These are phyloP conservation scores for Helotiales sp. DNA, from an alignment of 2,329 filamentous ascomycete species.

Conservation along the genomic window DNA sequence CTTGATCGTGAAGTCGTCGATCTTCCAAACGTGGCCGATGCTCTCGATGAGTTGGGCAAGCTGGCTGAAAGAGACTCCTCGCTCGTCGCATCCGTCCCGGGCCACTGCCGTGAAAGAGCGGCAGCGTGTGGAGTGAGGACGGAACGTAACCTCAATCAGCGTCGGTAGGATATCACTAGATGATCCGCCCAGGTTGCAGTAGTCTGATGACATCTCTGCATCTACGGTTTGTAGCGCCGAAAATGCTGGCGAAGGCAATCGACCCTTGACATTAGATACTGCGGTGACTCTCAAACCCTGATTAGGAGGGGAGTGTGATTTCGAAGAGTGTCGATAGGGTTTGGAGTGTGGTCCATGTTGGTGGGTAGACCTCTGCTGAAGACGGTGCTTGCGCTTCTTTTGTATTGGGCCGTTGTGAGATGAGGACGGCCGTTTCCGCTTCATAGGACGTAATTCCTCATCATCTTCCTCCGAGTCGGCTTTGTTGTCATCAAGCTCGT, in stretches of 20 bases:
- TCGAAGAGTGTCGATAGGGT: background rate
- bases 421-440: conserved; percentile 7
- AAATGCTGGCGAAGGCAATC: conserved; percentile 17
- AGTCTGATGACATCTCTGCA: conserved; percentile 7
- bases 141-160: conserved; percentile 22
- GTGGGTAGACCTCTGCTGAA: background rate
- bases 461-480: conserved; percentile 1
- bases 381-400: conserved; percentile 2
- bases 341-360: conserved; percentile 1
- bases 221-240: conserved; percentile 11
- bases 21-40: conserved; percentile 14
- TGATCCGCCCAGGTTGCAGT: conserved; percentile 4
- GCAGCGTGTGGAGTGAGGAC: conserved; percentile 17
- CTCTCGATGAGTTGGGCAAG: conserved; percentile 16
- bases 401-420: conserved; percentile 3
- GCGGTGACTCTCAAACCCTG: conserved; percentile 1
- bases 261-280: background rate
- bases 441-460: background rate
- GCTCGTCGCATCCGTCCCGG: conserved; percentile 11
- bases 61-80: conserved; percentile 16
- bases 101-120: conserved; percentile 18
- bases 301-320: background rate
- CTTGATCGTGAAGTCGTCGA: conserved; percentile 6
- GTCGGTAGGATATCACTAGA: conserved; percentile 9
- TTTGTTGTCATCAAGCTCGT: conserved; percentile 4